Conservation (phyloP, 805 yeast species). For the Yarrowia yakushimensis region DNA sequence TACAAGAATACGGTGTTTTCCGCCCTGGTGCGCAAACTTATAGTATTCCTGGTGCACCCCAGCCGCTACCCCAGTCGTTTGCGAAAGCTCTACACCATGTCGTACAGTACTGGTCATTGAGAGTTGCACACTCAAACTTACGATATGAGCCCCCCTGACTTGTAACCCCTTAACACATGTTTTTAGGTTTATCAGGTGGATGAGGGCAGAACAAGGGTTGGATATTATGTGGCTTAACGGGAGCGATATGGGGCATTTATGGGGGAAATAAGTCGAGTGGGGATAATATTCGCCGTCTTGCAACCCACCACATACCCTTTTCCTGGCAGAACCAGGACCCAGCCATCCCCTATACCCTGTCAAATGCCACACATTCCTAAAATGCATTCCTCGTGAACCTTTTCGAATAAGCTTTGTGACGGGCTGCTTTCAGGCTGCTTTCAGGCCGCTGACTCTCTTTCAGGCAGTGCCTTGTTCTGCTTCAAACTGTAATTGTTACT, state of each 20-base stretch:
- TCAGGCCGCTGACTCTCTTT: constrained; percentile 21
- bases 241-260: not conserved
- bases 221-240: not conserved
- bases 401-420: not conserved
- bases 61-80: no score
- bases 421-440: constrained; percentile 22
- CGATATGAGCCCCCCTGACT: no score
- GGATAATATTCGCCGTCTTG: no score
- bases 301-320: not conserved
- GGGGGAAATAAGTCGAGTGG: not conserved
- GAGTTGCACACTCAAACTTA: no score
- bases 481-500: not conserved
- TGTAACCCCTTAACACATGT: constrained; percentile 23
- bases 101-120: no score
- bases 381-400: constrained; percentile 3
- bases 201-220: not conserved
- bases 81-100: no score
- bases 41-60: no score
- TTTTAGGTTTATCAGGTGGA: constrained; percentile 20
- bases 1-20: no score
- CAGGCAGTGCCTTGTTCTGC: constrained; percentile 20
- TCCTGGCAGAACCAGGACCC: not conserved
- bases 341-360: not conserved
- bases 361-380: not conserved
- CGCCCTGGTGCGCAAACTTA: no score